Conservation (phyloP, 768 basidiomycete genomes). For the Podaxis sp. region DNA sequence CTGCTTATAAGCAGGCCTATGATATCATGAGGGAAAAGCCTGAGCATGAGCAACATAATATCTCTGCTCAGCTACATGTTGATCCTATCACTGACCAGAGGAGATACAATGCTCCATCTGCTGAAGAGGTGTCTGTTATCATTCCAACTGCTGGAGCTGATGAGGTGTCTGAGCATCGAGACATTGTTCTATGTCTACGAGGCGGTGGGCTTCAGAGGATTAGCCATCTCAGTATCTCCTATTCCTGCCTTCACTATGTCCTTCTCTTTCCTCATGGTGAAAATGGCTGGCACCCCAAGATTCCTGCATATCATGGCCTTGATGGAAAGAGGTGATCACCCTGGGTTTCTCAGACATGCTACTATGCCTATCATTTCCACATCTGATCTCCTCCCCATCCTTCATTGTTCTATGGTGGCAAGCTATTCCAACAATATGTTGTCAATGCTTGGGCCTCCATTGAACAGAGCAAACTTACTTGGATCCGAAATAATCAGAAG, state of each 20-base stretch:
- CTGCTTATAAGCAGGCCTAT: background rate
- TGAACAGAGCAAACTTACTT: slow-evolving; percentile 41
- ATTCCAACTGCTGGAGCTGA: slow-evolving; percentile 32
- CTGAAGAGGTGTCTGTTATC: slow-evolving; percentile 38
- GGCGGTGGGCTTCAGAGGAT: slow-evolving; percentile 28
- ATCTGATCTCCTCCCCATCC: slow-evolving; percentile 16
- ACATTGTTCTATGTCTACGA: slow-evolving; percentile 35
- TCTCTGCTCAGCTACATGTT: slow-evolving; percentile 18
- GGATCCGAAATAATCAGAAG: slow-evolving; percentile 33
- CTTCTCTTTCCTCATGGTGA: slow-evolving; percentile 42
- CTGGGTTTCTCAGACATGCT: slow-evolving; percentile 22
- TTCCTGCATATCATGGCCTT: slow-evolving; percentile 24
- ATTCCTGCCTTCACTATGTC: slow-evolving; percentile 41
- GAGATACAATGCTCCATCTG: slow-evolving; percentile 44
- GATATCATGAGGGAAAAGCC: slow-evolving; percentile 6
- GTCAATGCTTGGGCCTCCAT: slow-evolving; percentile 45
- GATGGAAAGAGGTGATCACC: slow-evolving; percentile 29
- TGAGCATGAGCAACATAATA: background rate
- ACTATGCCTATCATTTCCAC: slow-evolving; percentile 6
- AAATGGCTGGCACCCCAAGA: slow-evolving; percentile 45
- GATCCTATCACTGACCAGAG: slow-evolving; percentile 27
- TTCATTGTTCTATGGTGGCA: slow-evolving; percentile 33
- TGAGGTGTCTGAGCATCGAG: slow-evolving; percentile 18
- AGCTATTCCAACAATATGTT: slow-evolving; percentile 44
- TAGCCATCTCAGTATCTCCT: slow-evolving; percentile 33